Conservation (phyloP, 345 rosid species). For the Acer saccharum region DNA sequence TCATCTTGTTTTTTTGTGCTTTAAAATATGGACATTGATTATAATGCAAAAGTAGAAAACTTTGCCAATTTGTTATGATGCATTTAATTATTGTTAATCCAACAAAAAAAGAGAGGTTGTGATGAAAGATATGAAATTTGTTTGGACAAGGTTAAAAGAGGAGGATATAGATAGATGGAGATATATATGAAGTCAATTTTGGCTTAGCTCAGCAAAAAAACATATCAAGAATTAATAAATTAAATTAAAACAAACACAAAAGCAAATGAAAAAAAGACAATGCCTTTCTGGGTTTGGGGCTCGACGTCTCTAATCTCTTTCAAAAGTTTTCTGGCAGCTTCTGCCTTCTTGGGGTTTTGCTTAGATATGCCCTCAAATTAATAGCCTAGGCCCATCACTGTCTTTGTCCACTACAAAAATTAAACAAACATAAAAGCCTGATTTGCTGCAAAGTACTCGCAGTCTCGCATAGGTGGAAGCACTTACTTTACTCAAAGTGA, state of each 20-base stretch:
- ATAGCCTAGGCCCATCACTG: not conserved
- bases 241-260: not conserved
- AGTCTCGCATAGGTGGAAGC: too few species aligned
- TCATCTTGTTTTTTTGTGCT: not conserved
- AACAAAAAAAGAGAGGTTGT: not conserved
- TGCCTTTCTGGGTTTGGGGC: conserved; percentile 7
- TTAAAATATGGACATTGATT: not conserved
- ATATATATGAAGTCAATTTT: conserved; percentile 11
- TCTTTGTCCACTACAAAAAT: too few species aligned
- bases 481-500: too few species aligned
- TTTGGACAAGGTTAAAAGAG: conserved; percentile 12
- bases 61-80: not conserved
- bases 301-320: not conserved
- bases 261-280: not conserved
- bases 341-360: not conserved
- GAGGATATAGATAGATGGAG: not conserved
- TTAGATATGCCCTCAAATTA: not conserved
- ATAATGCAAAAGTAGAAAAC: not conserved
- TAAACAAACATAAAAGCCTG: too few species aligned
- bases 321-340: not conserved
- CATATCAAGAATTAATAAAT: not conserved
- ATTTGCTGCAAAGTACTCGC: too few species aligned
- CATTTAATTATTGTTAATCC: not conserved
- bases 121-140: conserved; percentile 6
- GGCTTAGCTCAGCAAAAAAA: conserved; percentile 8